Conservation (phyloP, 495 filamentous ascomycete species). For the Penicillium riverlandense region DNA sequence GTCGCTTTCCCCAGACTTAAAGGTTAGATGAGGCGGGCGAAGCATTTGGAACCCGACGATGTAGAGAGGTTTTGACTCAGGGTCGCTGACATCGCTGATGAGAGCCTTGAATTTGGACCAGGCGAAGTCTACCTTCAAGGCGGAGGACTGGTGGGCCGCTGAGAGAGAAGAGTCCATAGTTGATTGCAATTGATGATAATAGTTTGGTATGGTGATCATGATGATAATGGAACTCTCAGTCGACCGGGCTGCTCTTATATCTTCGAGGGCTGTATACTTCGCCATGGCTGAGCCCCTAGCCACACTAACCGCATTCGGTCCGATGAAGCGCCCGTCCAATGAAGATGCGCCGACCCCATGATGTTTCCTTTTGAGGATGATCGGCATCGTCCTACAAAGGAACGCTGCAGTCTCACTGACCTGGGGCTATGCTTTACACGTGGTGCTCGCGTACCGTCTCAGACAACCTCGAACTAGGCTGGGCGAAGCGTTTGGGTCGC, state of each 20-base stretch:
- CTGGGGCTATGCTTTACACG: too few species aligned
- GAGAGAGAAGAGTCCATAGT: background rate
- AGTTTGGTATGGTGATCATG: background rate
- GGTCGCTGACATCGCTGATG: conserved; percentile 9
- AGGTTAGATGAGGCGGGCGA: conserved; percentile 7
- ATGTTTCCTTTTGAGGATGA: background rate
- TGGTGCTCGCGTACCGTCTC: too few species aligned
- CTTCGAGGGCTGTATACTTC: background rate
- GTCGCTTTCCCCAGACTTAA: background rate
- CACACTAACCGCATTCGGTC: background rate
- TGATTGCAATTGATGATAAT: background rate
- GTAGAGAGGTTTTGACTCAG: conserved; percentile 10
- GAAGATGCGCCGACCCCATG: background rate
- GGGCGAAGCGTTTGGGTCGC: too few species aligned
- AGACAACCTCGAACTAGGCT: too few species aligned
- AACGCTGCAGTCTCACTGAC: too few species aligned
- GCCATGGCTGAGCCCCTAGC: too few species aligned
- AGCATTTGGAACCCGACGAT: conserved; percentile 10
- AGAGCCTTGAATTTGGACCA: conserved; percentile 20
- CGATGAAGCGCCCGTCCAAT: background rate
- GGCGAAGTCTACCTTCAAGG: conserved; percentile 13
- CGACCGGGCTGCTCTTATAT: background rate
- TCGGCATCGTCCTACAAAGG: too few species aligned
- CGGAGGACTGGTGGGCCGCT: background rate
- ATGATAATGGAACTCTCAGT: background rate